Base-by-base conservation (phyloP, 2,329 filamentous ascomycete genomes). In the Hyphodiscus sp. region DNA sequence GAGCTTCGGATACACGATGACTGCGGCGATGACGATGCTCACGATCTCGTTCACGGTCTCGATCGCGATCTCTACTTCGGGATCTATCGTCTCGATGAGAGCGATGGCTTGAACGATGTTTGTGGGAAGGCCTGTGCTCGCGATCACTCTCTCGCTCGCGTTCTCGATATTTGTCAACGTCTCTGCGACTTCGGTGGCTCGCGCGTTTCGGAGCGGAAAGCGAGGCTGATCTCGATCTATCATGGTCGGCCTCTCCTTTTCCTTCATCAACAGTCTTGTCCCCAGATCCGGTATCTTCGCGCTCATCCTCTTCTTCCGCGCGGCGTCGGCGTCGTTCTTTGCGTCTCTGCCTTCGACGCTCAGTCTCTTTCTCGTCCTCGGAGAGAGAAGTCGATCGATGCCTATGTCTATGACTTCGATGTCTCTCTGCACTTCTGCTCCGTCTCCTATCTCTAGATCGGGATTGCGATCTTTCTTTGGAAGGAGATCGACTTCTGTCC, bases 151-250 rank as follows among this genome's bases (percentile, higher is more conserved):
- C 69, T 42, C 67, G 67, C 41, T 73, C 71, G 41, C 74, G 69
- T 15, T 75, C 72, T 50, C 73, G 67, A 46, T 79, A 76, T 29
- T 68, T 68, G n/a, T 80, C 76, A 53, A 75, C 75, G 43, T 86
- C 81, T 58, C 77, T 78, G 49, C 80, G 83, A 60, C 82, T 83
- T 57, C 82, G 80, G 61, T 83, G 80, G 47, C 76, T 75, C 7
- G 80, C 77, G 51, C 77, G 71, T 58, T 77, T 81, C 41, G 76
- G 76, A 10, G 78, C 76, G 13, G 82, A 80, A 1, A 79, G 80
- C 2, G 87, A 89, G 5, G 77, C 76, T 5, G 86, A 89, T 53
- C 85, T 77, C 0, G 84, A 83, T 49, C 79, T 77, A 47, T 82
- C 78, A 13, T 73, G 71, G 60, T 75, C 64, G 58, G 74, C 73